Conservation (phyloP, 176 grass and related monocot genomes). For the Eleusine coracana region DNA sequence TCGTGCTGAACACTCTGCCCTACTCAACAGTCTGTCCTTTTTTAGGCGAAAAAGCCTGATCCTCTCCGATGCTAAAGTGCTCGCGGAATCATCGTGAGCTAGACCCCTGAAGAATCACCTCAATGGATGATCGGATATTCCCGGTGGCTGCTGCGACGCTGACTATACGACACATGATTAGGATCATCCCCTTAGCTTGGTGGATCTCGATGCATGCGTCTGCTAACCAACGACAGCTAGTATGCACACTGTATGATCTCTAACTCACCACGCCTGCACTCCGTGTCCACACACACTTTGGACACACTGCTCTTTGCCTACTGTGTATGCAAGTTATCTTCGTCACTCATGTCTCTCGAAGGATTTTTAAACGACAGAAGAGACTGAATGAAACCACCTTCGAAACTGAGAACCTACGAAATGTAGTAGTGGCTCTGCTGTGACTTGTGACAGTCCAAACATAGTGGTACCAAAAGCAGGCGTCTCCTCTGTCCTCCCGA, state of each 20-base stretch:
- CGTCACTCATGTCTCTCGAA: not conserved
- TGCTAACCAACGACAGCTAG: not conserved
- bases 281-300: conserved; percentile 3
- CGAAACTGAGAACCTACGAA: not conserved
- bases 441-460: not conserved
- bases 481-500: not conserved
- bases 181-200: not conserved
- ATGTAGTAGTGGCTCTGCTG: not conserved
- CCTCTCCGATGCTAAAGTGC: conserved; percentile 20
- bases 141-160: conserved; percentile 9
- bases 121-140: conserved; percentile 32
- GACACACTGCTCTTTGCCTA: not conserved
- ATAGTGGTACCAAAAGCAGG: conserved; percentile 27
- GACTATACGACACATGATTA: conserved; percentile 31
- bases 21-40: not conserved
- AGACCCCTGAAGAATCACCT: conserved; percentile 27
- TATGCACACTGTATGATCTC: conserved; percentile 22
- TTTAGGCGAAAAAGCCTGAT: conserved; percentile 13
- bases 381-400: not conserved
- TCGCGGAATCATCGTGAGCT: conserved; percentile 29
- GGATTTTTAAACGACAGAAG: not conserved
- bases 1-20: conserved; percentile 8
- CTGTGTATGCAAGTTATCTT: not conserved
- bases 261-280: conserved; percentile 27
- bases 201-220: not conserved